Evolutionary conservation across 225 moss, liverwort and hornwort genomes (phyloP).

Genomic region (Polytrichum commune): DNA sequence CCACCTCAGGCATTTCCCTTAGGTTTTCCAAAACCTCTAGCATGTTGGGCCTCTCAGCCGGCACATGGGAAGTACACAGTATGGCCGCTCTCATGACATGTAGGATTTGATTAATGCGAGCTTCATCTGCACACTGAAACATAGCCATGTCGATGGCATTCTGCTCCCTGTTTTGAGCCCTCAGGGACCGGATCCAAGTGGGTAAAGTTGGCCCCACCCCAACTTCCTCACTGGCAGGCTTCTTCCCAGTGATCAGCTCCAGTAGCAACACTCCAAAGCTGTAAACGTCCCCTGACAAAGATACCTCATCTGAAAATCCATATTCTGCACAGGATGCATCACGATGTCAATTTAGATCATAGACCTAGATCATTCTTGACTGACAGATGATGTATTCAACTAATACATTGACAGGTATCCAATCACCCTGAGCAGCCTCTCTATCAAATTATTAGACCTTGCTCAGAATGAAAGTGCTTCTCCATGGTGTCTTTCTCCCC

Average conservation of each 20-base stretch:
- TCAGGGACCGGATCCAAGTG: constrained; percentile 41
- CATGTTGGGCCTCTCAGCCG: constrained; percentile 43
- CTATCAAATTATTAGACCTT: no score
- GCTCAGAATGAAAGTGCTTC: no score
- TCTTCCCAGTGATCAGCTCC: constrained; percentile 52
- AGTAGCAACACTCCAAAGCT: constrained; percentile 55
- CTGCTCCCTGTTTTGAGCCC: constrained; percentile 33
- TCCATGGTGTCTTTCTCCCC: no score
- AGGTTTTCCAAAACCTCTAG: constrained; percentile 40
- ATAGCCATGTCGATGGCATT: constrained; percentile 36
- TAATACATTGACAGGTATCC: no score
- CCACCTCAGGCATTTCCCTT: constrained; percentile 39
- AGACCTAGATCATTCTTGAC: no score
- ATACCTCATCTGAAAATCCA: constrained; percentile 34
- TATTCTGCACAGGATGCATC: constrained; percentile 24
- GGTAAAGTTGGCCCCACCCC: constrained; percentile 40
- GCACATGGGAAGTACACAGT: constrained; percentile 39
- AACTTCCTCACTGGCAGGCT: constrained; percentile 37
- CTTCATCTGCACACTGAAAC: constrained; percentile 36
- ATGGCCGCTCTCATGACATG: constrained; percentile 46
- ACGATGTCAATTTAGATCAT: no score
- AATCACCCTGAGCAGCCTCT: no score
- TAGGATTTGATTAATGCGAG: constrained; percentile 37
- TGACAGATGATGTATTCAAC: no score
- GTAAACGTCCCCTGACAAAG: constrained; percentile 45